Conservation (phyloP, 345 rosid genomes). For the Corchorus capsularis region DNA sequence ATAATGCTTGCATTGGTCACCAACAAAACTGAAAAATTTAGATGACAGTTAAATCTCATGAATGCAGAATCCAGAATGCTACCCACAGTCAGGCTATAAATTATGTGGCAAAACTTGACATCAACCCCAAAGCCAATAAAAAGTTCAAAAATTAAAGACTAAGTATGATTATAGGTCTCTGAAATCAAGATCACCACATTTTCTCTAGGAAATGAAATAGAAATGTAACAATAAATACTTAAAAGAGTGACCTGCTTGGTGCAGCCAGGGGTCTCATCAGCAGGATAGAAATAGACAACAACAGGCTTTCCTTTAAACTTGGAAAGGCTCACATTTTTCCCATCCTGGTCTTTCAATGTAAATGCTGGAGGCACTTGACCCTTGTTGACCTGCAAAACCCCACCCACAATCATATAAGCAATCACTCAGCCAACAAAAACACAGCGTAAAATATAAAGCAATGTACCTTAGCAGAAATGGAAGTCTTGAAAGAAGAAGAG, state of each 20-base stretch:
- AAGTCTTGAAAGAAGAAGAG: slow-evolving; percentile 38
- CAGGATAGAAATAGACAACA: slow-evolving; percentile 91
- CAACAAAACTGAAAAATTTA: not conserved
- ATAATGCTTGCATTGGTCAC: slow-evolving; percentile 14
- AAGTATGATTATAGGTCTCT: not conserved
- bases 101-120: too few species aligned
- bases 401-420: slow-evolving; percentile 1
- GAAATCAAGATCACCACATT: not conserved
- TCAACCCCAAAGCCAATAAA: too few species aligned
- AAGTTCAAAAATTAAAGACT: not conserved
- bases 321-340: slow-evolving; percentile 68
- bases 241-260: slow-evolving; percentile 72
- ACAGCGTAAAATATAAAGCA: slow-evolving; percentile 14
- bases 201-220: not conserved
- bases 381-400: slow-evolving; percentile 59
- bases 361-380: slow-evolving; percentile 78
- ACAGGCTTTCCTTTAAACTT: slow-evolving; percentile 95
- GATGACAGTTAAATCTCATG: not conserved
- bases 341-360: slow-evolving; percentile 88
- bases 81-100: too few species aligned
- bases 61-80: too few species aligned
- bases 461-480: slow-evolving; percentile 84
- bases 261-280: slow-evolving; percentile 95
- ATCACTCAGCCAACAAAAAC: not conserved
- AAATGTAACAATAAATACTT: not conserved